Base-by-base conservation (phyloP, 2,329 filamentous ascomycete species). In the Monosporascus cannonballus region DNA sequence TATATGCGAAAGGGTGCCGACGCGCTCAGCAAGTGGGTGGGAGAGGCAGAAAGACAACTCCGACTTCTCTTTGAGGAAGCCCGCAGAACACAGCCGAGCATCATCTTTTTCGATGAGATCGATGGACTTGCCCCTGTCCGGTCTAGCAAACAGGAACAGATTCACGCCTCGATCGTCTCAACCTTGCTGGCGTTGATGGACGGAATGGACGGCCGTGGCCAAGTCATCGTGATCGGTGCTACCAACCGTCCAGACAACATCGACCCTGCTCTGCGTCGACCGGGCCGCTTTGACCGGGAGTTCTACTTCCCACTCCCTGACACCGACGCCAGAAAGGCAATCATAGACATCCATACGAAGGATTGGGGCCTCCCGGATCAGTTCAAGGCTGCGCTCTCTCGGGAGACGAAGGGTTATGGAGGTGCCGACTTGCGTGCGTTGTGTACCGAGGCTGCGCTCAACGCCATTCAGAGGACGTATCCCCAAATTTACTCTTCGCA, bases 1-100 rank as follows among this genome's bases (percentile, higher is more conserved):
- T 99, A 97, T 72, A 99, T 99, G 94, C 87, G 94, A 55, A 99
- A 99, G 72, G 95, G 94, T 67, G 95, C 94, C 24, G 94, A 99
- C 78, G 92, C 92, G 17, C 76, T 99, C 56, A 96, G 92, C 71
- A 99, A 99, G 72, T 99, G 94, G 94, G 94, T 99, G 50, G 94
- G 94, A 67, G 94, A 99, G 71, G 94, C 95, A 9, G 94, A 99
- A 72, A 87, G 93, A 71, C 94, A 99, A 68, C 81, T 99, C 51
- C 86, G 94, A 46, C 75, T 97, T 53, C 79, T 99, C 5, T 99
- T 99, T 59, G 94, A 97, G 63, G 94, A 99, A 71, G 94, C 94
- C 17, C 83, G 93, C 56, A 94, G 91, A 69, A 97, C 88, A 1
- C 94, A 99, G 65, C 94, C 94, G 0, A 97, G 93, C 69, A 99